Evolutionary conservation across 1,284 basidiomycete species (phyloP), one percentile per base, ranked within the genome.

Genomic region (Ceratobasidium sp.): DNA sequence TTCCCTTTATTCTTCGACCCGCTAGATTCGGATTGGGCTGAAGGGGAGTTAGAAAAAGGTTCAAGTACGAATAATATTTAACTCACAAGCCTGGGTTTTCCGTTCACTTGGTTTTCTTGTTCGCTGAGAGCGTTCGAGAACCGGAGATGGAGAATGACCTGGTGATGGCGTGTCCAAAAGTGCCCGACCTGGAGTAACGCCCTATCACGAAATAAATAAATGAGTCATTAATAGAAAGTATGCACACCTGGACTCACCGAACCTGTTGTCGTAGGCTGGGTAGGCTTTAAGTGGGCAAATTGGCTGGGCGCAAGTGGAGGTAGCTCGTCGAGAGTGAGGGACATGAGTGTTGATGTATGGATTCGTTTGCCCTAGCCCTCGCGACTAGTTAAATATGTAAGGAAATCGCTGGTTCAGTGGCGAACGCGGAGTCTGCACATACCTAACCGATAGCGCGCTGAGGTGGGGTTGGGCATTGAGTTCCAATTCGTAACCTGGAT

Each of bases 201-300:
- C 60, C 60, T 63, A 48, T 47, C 7, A 41, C 7, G 45, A 41
- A 60, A 6, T 14, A 22, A 60, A 60, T n/a, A n/a, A 27, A 29
- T 33, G 8, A 19, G 33, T 22, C 5, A 44, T n/a, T n/a, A n/a
- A n/a, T n/a, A n/a, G n/a, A n/a, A n/a, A n/a, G n/a, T n/a, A n/a
- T n/a, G n/a, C n/a, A n/a, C n/a, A n/a, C n/a, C n/a, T n/a, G 36
- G 4, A 50, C 62, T 33, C 33, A 64, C 62, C 47, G 47, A 64
- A 48, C 45, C 47, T 14, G 62, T 64, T 24, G 62, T 64, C 1
- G 62, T 33, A 7, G 62, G 62, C 47, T 64, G 44, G 5, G 31
- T 47, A 15, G 45, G 48, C 31, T 64, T 64, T 7, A 64, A 64
- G 24, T 51, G 45, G 24, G 62, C 45, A 19, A 64, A 64, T 19